phyloP scores from a whole-genome alignment of 1,284 basidiomycete species.

The Laetiporus sulphureus region DNA sequence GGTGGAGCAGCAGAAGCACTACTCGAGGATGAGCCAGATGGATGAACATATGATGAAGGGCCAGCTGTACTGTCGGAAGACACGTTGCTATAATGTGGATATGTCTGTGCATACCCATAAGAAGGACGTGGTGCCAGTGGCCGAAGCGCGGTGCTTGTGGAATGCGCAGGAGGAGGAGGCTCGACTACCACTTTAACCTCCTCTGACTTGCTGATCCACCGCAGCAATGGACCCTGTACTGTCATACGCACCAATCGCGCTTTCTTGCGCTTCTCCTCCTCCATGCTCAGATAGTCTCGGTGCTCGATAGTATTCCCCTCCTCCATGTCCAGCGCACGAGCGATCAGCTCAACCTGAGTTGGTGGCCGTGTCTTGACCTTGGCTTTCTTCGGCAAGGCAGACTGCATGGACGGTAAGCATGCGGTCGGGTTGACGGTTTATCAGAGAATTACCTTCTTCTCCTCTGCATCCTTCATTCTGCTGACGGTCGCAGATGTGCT shows the following conservation, averaged over 20 bases:
- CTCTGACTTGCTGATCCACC: constrained; percentile 68
- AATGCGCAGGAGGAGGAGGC: constrained; percentile 25
- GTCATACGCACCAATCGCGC: constrained; percentile 54
- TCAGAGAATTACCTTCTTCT: constrained; percentile 51
- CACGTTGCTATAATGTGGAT: constrained; percentile 1
- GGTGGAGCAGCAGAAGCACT: no score
- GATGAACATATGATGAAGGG: not conserved
- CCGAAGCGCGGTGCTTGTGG: no score
- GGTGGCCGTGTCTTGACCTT: constrained; percentile 43
- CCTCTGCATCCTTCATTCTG: constrained; percentile 55
- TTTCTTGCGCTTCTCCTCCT: constrained; percentile 75
- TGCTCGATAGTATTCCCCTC: constrained; percentile 80
- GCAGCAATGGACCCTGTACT: constrained; percentile 65
- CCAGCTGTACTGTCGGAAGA: no score
- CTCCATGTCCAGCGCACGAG: constrained; percentile 77
- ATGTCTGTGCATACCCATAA: not conserved
- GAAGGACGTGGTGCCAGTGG: constrained; percentile 3
- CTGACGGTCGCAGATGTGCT: constrained; percentile 58
- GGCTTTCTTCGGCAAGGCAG: constrained; percentile 51
- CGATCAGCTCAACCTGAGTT: constrained; percentile 78
- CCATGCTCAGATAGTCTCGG: constrained; percentile 66
- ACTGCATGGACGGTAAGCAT: no score
- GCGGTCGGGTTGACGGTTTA: no score
- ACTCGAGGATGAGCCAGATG: not conserved
- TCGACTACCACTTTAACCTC: constrained; percentile 35